phyloP scores from a whole-genome alignment of 2,329 filamentous ascomycete species.

The Pseudocercospora crystallina region DNA sequence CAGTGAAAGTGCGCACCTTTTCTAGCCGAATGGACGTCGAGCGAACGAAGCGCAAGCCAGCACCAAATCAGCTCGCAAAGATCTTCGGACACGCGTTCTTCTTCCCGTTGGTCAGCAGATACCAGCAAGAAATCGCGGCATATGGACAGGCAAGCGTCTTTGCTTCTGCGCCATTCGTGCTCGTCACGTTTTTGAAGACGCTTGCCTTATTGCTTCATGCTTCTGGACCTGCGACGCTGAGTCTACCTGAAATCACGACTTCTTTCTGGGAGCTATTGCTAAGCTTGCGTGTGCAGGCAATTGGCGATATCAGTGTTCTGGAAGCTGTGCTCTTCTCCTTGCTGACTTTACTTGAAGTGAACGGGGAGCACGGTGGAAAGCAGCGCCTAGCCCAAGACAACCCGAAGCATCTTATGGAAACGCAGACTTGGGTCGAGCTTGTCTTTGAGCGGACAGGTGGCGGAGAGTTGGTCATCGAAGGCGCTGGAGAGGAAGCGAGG shows the following conservation, averaged over 20 bases:
- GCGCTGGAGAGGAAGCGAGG: conserved; percentile 75
- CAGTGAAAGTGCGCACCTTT: conserved; percentile 87
- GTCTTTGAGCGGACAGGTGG: conserved; percentile 62
- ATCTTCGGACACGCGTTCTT: conserved; percentile 78
- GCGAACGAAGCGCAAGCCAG: conserved; percentile 58
- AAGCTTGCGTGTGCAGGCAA: conserved; percentile 56
- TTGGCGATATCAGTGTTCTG: conserved; percentile 57
- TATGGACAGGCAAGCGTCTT: conserved; percentile 52
- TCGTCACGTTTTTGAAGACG: conserved; percentile 81
- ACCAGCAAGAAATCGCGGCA: conserved; percentile 35
- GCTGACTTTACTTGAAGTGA: conserved; percentile 78
- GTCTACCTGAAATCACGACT: conserved; percentile 74
- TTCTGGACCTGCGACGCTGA: conserved; percentile 73
- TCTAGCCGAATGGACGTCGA: conserved; percentile 68
- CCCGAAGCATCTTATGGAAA: conserved; percentile 77
- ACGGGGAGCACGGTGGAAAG: conserved; percentile 58
- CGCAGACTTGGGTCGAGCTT: conserved; percentile 77
- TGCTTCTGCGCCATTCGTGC: conserved; percentile 71
- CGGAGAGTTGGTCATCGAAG: conserved; percentile 43
- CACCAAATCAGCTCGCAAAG: conserved; percentile 75
- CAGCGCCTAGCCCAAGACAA: conserved; percentile 71
- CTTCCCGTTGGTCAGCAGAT: conserved; percentile 78
- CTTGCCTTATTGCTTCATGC: conserved; percentile 80
- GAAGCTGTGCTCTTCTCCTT: conserved; percentile 77
- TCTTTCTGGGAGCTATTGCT: conserved; percentile 86